phyloP scores from a whole-genome alignment of 345 rosid species.

The Eucalyptus marginata region DNA sequence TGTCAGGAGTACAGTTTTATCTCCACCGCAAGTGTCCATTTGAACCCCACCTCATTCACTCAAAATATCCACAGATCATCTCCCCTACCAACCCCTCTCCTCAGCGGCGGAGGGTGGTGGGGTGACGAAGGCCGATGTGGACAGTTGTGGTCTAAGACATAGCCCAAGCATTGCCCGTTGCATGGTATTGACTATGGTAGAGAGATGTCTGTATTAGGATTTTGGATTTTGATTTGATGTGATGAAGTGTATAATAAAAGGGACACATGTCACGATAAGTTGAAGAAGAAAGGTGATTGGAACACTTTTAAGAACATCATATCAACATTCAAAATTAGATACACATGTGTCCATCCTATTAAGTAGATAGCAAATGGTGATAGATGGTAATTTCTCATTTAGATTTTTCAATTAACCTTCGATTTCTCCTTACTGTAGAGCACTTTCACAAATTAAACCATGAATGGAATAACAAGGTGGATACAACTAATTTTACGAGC shows the following conservation, averaged over 20 bases:
- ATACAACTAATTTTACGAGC: not conserved
- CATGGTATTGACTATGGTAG: not conserved
- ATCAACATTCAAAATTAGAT: not conserved
- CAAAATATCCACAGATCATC: not conserved
- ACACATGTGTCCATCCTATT: not conserved
- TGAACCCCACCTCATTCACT: not conserved
- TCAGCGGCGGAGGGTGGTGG: not conserved
- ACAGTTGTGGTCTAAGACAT: not conserved
- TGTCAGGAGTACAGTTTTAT: not conserved
- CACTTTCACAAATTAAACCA: not conserved
- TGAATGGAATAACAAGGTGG: not conserved
- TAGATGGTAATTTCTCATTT: not conserved
- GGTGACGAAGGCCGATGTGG: not conserved
- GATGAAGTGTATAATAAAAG: not conserved
- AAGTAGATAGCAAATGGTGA: not conserved
- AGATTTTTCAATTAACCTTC: not conserved
- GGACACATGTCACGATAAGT: not conserved
- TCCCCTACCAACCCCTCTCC: not conserved
- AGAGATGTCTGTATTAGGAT: not conserved
- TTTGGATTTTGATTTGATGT: not conserved
- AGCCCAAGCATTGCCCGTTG: not conserved
- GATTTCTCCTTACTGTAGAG: not conserved
- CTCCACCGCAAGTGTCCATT: not conserved
- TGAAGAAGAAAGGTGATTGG: not conserved
- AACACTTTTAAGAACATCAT: not conserved